Evolutionary conservation across 1,284 basidiomycete genomes (phyloP).

Genomic region (Xerocomus nothofagi): DNA sequence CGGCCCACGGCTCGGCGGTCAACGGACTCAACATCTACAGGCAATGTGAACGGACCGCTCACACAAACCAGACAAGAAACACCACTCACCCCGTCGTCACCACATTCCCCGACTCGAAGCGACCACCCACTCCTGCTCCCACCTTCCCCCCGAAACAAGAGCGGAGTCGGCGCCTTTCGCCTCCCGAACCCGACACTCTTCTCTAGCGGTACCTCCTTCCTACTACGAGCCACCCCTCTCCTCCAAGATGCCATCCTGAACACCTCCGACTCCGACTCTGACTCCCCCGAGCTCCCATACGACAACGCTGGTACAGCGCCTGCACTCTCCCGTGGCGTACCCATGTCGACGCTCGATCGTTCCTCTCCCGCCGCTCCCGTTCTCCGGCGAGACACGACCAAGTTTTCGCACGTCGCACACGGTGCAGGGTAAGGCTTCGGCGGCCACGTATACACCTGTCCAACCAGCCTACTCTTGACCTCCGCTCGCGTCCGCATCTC

Average conservation of each 20-base stretch:
- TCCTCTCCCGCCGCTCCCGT: not conserved
- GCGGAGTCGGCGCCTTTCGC: constrained; percentile 2
- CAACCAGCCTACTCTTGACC: not conserved
- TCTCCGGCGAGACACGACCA: not conserved
- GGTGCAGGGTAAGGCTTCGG: constrained; percentile 7
- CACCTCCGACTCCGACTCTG: constrained; percentile 7
- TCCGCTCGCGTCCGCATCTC: constrained; percentile 1
- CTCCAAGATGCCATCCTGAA: not conserved
- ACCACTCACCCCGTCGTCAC: constrained; percentile 4
- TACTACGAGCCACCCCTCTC: too few species aligned
- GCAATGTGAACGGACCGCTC: not conserved
- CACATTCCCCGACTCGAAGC: not conserved
- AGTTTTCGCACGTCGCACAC: constrained; percentile 10
- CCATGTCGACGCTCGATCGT: not conserved
- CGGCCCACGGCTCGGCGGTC: constrained; percentile 8
- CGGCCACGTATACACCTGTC: constrained; percentile 26
- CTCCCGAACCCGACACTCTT: constrained; percentile 8
- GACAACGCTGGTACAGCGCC: constrained; percentile 15
- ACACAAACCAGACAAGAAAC: not conserved
- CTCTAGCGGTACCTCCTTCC: not conserved
- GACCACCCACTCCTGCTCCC: not conserved
- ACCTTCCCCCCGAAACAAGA: not conserved
- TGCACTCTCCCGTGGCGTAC: not conserved
- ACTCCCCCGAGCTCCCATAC: constrained; percentile 15
- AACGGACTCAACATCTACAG: constrained; percentile 2